phyloP scores from a whole-genome alignment of 2,329 filamentous ascomycete species.

The Fusarium concolor region DNA sequence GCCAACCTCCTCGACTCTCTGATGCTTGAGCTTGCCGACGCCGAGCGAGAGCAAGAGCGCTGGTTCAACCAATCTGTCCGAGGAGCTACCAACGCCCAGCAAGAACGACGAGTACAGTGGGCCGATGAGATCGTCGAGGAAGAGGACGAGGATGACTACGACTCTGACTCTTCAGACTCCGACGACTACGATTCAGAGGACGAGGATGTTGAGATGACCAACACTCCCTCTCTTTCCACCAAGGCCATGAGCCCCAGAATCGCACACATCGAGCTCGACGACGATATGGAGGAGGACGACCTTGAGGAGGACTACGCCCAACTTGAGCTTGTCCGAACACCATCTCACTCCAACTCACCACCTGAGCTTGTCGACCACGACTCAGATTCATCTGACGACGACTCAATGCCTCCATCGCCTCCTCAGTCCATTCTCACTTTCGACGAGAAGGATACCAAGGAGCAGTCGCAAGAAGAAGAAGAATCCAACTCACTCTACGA shows the following conservation, averaged over 20 bases:
- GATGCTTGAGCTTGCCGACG: constrained; percentile 92
- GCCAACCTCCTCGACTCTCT: constrained; percentile 97
- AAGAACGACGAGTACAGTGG: constrained; percentile 84
- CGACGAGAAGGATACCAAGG: constrained; percentile 65
- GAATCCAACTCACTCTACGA: constrained; percentile 59
- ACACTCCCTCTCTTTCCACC: constrained; percentile 57
- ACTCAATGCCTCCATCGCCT: constrained; percentile 81
- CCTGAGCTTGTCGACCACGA: constrained; percentile 78
- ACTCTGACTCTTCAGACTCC: constrained; percentile 69
- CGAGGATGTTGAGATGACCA: constrained; percentile 68
- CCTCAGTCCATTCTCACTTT: constrained; percentile 69
- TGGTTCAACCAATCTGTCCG: constrained; percentile 98
- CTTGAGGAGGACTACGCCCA: constrained; percentile 74
- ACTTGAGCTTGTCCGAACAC: constrained; percentile 75
- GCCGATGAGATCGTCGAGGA: constrained; percentile 80
- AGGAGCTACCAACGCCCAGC: constrained; percentile 70
- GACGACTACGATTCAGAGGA: constrained; percentile 64
- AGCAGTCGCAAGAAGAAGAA: constrained; percentile 56
- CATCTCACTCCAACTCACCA: constrained; percentile 73
- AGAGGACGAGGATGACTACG: constrained; percentile 77
- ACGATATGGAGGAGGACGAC: constrained; percentile 63
- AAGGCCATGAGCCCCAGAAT: constrained; percentile 53
- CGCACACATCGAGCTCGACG: constrained; percentile 55
- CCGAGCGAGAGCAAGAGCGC: constrained; percentile 93
- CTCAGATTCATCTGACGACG: constrained; percentile 77